Percentiles rank a stretch among this genome's conserved stretches.
phyloP scores from a whole-genome alignment of 768 basidiomycete species.

The Phylloporus rhodoxanthus region DNA sequence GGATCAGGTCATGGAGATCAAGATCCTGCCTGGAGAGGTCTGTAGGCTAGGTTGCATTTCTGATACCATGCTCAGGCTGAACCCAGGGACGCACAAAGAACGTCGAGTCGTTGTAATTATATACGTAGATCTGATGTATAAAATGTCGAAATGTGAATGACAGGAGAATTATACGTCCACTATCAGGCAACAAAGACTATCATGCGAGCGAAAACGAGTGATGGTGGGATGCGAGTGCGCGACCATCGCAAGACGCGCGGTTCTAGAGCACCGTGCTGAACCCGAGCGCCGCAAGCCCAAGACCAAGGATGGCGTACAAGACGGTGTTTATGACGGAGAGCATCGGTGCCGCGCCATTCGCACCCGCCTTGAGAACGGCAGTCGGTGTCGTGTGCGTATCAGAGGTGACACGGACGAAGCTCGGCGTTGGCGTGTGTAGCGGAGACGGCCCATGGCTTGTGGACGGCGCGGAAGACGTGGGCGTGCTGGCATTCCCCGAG shows the following conservation, averaged over 20 bases:
- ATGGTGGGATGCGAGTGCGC: not conserved
- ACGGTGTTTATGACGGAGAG: not conserved
- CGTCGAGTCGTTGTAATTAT: not conserved
- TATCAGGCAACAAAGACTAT: not conserved
- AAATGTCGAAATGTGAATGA: not conserved
- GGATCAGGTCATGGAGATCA: no score
- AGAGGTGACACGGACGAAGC: not conserved
- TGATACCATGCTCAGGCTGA: not conserved
- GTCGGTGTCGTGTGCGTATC: not conserved
- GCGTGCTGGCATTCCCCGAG: not conserved
- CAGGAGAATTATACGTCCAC: not conserved
- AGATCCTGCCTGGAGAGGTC: no score
- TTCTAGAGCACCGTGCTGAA: not conserved
- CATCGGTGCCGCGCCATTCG: not conserved
- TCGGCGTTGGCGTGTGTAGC: not conserved
- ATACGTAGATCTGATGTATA: not conserved
- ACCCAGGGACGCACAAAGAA: not conserved
- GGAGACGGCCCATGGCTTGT: not conserved
- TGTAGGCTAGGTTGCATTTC: no score
- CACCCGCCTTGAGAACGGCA: not conserved
- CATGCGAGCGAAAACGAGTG: not conserved
- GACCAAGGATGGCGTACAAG: not conserved
- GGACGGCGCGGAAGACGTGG: conserved; percentile 2
- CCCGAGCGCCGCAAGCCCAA: not conserved
- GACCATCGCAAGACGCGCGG: no score